Conservation (phyloP, 2,329 filamentous ascomycete genomes). For the Fusarium sp. region DNA sequence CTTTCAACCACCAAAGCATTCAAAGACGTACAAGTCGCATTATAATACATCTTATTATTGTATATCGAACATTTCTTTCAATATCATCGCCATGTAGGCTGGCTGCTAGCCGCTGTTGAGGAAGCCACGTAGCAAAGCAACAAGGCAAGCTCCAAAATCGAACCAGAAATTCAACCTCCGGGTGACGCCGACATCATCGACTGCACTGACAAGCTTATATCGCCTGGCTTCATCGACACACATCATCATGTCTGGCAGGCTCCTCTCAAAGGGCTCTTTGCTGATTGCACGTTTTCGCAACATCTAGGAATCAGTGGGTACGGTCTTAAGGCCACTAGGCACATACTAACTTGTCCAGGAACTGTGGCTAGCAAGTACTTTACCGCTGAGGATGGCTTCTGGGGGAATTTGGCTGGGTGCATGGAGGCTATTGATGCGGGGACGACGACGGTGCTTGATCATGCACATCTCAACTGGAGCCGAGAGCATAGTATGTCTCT, state of each 20-base stretch:
- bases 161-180: background rate
- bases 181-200: background rate
- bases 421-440: constrained; percentile 25
- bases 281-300: background rate
- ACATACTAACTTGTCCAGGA: background rate
- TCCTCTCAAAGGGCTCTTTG: constrained; percentile 10
- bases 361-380: background rate
- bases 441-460: constrained; percentile 26
- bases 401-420: constrained; percentile 26
- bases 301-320: constrained; percentile 9
- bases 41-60: background rate
- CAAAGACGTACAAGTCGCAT: background rate
- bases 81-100: background rate
- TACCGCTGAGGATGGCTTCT: constrained; percentile 8
- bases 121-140: background rate
- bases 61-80: background rate
- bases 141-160: background rate
- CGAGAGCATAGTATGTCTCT: background rate
- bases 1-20: background rate
- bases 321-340: accelerated
- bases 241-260: constrained; percentile 24
- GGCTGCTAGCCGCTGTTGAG: background rate
- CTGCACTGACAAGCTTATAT: constrained; percentile 17
- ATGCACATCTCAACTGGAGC: constrained; percentile 20
- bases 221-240: constrained; percentile 19